These are phyloP conservation scores for Astrephomene gubernaculifera DNA, from an alignment of 139 green algal species.

Conservation along the genomic window DNA sequence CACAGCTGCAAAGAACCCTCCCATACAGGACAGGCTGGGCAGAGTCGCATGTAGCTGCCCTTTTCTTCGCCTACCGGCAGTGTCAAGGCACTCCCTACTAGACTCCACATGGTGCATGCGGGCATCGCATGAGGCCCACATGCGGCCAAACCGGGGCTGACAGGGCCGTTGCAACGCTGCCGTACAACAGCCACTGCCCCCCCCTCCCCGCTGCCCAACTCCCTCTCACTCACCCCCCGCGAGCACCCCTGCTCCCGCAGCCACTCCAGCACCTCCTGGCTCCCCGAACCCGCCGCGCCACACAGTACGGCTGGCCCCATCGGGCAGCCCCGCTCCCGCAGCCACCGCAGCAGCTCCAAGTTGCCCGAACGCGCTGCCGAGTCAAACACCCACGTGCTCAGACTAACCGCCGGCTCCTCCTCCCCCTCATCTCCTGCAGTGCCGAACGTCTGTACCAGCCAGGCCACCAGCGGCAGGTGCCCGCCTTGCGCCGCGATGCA, in stretches of 20 bases:
- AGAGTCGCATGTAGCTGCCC: no score
- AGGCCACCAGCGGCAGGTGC: neutral
- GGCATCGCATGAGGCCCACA: no score
- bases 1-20: no score
- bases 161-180: no score
- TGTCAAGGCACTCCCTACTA: no score
- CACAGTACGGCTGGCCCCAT: neutral
- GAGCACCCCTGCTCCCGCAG: conserved; percentile 1
- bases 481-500: neutral
- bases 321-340: neutral
- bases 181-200: no score
- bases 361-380: neutral
- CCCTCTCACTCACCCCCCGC: conserved; percentile 23
- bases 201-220: no score
- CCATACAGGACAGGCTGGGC: no score
- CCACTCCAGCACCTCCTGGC: conserved; percentile 22
- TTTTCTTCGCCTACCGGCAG: no score
- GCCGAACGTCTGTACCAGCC: neutral
- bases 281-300: neutral
- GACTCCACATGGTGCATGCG: no score
- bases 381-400: neutral
- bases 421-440: no score
- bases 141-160: no score
- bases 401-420: neutral
- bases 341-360: neutral